These are phyloP conservation scores for Pyronema omphalodes DNA, from an alignment of 495 filamentous ascomycete genomes.

Conservation along the genomic window DNA sequence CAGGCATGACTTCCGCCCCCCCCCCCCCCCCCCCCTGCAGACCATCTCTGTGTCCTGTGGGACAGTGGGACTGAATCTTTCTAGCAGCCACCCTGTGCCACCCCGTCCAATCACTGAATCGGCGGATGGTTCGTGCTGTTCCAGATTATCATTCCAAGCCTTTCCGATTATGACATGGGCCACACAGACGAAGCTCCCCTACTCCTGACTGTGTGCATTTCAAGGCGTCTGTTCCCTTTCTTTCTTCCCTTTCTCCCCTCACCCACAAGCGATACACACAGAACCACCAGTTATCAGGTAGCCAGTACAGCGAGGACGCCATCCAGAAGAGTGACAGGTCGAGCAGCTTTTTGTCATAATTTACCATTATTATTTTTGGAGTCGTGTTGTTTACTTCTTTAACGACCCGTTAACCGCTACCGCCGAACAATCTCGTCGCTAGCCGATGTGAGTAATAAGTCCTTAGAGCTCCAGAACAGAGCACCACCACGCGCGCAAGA, in stretches of 20 bases:
- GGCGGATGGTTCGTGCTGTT: background rate
- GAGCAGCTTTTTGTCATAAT: slow-evolving; percentile 3
- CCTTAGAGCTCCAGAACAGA: background rate
- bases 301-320: slow-evolving; percentile 4
- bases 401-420: background rate
- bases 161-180: slow-evolving; percentile 2
- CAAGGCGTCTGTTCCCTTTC: background rate
- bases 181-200: background rate
- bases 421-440: background rate
- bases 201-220: background rate
- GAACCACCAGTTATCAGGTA: background rate
- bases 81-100: too few species aligned
- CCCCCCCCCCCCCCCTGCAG: too few species aligned
- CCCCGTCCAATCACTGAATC: background rate
- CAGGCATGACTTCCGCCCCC: background rate
- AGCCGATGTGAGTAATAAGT: slow-evolving; percentile 3
- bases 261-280: background rate
- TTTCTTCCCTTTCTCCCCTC: background rate
- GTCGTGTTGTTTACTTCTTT: background rate
- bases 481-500: background rate
- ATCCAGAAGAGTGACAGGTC: background rate
- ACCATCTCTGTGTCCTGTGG: background rate
- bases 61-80: too few species aligned
- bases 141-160: background rate
- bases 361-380: background rate